Percentiles rank a stretch among this genome's conserved stretches.
These are phyloP conservation scores for Coniochaeta pulveracea DNA, from an alignment of 2,329 filamentous ascomycete species.

Conservation along the genomic window DNA sequence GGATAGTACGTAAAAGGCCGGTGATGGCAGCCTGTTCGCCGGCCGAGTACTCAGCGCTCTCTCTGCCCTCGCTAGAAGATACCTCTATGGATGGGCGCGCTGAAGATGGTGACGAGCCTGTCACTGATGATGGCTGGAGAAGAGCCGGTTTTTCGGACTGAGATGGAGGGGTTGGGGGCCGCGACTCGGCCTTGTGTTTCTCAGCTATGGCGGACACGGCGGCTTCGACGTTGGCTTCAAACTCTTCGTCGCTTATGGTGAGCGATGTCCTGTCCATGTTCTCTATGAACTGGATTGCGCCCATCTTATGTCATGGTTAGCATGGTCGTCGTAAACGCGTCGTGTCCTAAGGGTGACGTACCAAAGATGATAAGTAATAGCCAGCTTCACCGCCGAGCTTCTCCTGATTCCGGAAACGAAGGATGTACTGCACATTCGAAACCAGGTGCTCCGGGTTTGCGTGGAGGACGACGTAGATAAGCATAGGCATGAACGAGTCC, in stretches of 20 bases:
- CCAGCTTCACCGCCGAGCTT: constrained; percentile 96
- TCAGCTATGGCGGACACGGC: constrained; percentile 94
- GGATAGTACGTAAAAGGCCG: constrained; percentile 79
- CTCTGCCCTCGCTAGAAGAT: constrained; percentile 37
- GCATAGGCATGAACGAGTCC: constrained; percentile 86
- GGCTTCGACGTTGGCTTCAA: constrained; percentile 91
- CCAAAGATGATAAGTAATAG: constrained; percentile 91
- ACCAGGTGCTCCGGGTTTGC: constrained; percentile 92
- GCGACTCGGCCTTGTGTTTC: constrained; percentile 55
- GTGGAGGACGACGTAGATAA: constrained; percentile 92
- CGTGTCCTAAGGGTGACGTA: constrained; percentile 23
- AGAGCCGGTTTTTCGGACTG: constrained; percentile 32
- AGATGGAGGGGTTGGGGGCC: constrained; percentile 28
- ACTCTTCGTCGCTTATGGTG: constrained; percentile 89
- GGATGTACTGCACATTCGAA: constrained; percentile 95
- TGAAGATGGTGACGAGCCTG: constrained; percentile 35
- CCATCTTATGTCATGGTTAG: constrained; percentile 45
- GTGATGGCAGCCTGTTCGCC: constrained; percentile 71
- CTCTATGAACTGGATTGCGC: constrained; percentile 93
- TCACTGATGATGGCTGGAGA: constrained; percentile 18
- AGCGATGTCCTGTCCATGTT: constrained; percentile 88
- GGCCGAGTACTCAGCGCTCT: constrained; percentile 31
- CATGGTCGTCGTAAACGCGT: not conserved
- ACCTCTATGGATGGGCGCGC: constrained; percentile 30
- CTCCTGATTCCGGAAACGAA: constrained; percentile 93